A percentile compares a stretch with the other conserved stretches of the same genome.
Evolutionary conservation across 2,329 filamentous ascomycete genomes (phyloP).

Genomic region (Sclerotinia trifoliorum): DNA sequence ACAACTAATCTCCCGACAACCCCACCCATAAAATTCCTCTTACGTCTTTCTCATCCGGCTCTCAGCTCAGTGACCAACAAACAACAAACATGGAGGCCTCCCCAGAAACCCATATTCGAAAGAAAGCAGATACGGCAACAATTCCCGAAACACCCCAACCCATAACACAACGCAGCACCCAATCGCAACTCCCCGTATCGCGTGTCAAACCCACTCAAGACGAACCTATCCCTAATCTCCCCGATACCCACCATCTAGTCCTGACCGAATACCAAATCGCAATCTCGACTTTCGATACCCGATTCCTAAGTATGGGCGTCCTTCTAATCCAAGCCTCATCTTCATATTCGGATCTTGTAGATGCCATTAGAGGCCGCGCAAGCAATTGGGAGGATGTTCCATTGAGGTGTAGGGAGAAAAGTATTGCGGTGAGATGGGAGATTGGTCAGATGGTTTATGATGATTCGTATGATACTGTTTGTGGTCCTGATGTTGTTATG

Average conservation of each 20-base stretch:
- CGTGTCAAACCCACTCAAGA: neutral
- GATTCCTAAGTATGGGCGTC: neutral
- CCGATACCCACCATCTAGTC: neutral
- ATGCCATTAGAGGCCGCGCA: neutral
- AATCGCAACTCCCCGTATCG: neutral
- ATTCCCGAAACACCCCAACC: neutral
- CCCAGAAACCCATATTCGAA: neutral
- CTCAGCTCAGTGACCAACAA: neutral
- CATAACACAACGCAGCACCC: neutral
- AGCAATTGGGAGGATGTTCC: neutral
- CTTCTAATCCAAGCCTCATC: neutral
- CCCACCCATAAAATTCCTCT: neutral
- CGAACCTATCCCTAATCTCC: too few relatives aligned
- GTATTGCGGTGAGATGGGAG: neutral
- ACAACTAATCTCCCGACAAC: neutral
- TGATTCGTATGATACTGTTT: neutral
- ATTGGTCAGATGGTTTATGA: neutral
- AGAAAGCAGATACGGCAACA: neutral
- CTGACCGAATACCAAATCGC: neutral
- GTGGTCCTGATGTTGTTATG: neutral
- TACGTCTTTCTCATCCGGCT: too few relatives aligned
- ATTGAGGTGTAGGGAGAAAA: neutral
- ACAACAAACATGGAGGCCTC: neutral
- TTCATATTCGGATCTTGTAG: neutral
- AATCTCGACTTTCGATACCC: too few relatives aligned